Evolutionary conservation across 2,329 filamentous ascomycete genomes (phyloP).

Genomic region (Chalaropsis thielavioides): DNA sequence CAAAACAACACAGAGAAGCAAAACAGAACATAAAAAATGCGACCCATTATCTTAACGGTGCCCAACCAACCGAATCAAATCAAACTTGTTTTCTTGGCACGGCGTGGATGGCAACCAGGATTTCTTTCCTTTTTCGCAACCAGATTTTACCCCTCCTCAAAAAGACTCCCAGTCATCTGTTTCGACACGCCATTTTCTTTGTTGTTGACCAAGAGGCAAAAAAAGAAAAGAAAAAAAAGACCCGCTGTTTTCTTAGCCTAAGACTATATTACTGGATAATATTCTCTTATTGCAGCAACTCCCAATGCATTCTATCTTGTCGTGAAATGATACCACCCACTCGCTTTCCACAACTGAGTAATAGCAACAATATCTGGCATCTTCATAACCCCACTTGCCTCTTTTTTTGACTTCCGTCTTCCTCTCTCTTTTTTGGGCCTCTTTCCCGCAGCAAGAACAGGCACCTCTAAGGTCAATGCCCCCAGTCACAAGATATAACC

Average conservation of each 20-base stretch:
- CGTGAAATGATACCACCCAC: neutral
- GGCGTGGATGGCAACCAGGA: neutral
- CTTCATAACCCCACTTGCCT: neutral
- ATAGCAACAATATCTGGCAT: neutral
- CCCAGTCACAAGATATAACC: neutral
- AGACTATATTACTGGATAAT: no score
- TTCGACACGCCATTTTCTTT: neutral
- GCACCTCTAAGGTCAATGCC: neutral
- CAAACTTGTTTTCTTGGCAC: neutral
- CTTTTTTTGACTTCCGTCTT: neutral
- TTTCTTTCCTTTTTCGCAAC: neutral
- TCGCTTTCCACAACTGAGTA: neutral
- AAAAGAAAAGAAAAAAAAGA: no score
- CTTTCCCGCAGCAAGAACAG: neutral
- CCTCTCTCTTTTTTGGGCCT: neutral
- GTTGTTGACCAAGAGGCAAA: neutral
- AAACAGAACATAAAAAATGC: neutral
- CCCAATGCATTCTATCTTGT: no score
- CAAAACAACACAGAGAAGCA: neutral
- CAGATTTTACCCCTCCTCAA: neutral
- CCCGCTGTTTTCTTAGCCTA: neutral
- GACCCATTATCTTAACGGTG: neutral
- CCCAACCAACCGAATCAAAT: slow-evolving; percentile 1
- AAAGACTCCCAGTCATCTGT: neutral
- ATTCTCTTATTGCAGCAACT: no score